Conservation (phyloP, 306 rosid genomes). For the Hippophae rhamnoides region DNA sequence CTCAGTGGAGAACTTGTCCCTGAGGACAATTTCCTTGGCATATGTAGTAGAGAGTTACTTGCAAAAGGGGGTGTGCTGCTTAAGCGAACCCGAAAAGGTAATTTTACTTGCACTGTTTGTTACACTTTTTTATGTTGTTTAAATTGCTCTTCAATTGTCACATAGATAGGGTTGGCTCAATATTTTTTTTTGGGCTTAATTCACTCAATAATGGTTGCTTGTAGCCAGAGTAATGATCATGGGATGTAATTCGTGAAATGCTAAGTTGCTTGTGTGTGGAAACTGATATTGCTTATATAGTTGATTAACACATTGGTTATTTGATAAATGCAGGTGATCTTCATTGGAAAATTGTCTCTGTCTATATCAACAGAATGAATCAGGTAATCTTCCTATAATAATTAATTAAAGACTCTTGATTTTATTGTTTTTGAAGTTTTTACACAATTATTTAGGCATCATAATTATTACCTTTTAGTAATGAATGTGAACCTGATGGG, state of each 20-base stretch:
- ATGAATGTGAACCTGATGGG: too few relatives aligned
- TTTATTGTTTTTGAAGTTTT: neutral
- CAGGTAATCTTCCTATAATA: slow-evolving; percentile 41
- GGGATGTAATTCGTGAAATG: too few relatives aligned
- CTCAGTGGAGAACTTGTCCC: slow-evolving; percentile 59
- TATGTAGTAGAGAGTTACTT: slow-evolving; percentile 58
- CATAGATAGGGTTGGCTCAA: neutral
- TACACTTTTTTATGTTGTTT: neutral
- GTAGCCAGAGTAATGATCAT: too few relatives aligned
- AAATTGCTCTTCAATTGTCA: neutral
- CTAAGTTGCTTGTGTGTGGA: too few relatives aligned
- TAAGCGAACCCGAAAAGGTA: slow-evolving; percentile 88
- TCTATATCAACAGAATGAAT: slow-evolving; percentile 60
- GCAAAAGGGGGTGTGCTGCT: slow-evolving; percentile 81
- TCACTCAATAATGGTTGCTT: too few relatives aligned
- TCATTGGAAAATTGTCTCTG: slow-evolving; percentile 91
- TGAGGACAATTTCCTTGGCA: slow-evolving; percentile 63
- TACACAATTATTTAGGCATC: slow-evolving; percentile 39
- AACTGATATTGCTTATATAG: too few relatives aligned
- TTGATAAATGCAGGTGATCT: slow-evolving; percentile 71
- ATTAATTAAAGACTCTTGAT: neutral
- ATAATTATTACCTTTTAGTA: slow-evolving; percentile 24
- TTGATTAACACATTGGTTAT: neutral
- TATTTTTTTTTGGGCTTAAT: too few relatives aligned
- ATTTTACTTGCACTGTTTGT: neutral